Evolutionary conservation across 345 rosid genomes (phyloP).

Genomic region (Linum trigynum): DNA sequence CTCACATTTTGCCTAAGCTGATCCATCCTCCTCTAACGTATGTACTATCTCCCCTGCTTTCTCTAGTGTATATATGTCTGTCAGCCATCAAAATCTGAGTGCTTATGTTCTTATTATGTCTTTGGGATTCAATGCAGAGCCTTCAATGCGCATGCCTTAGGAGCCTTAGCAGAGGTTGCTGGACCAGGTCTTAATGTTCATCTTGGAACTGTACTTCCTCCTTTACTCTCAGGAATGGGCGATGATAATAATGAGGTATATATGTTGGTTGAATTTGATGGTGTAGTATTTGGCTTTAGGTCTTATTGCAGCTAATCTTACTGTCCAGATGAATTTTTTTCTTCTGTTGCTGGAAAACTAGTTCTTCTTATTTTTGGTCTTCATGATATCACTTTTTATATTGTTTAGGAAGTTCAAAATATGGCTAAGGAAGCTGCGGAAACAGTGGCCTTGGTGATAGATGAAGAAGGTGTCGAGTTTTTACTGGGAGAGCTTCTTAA

Average conservation of each 20-base stretch:
- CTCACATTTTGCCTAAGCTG: constrained; percentile 95
- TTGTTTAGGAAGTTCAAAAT: constrained; percentile 64
- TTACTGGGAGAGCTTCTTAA: constrained; percentile 76
- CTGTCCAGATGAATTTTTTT: neutral
- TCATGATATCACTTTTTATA: constrained; percentile 5
- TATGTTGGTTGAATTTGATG: neutral
- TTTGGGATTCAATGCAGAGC: constrained; percentile 43
- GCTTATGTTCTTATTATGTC: neutral
- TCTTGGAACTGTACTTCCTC: constrained; percentile 86
- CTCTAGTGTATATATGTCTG: neutral
- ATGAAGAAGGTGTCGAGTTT: constrained; percentile 83
- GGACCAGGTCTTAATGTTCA: constrained; percentile 84
- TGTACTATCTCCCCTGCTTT: constrained; percentile 27
- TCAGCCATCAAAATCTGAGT: neutral
- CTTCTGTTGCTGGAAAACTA: neutral
- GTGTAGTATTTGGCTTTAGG: neutral
- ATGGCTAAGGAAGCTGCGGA: constrained; percentile 88
- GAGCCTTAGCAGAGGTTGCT: constrained; percentile 97
- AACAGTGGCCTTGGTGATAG: constrained; percentile 75
- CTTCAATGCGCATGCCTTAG: constrained; percentile 94
- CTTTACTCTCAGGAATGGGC: constrained; percentile 82
- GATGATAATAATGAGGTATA: constrained; percentile 60
- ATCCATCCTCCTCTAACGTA: constrained; percentile 90
- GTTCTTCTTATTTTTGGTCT: neutral
- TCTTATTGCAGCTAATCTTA: neutral